phyloP scores from a whole-genome alignment of 176 grass and related monocot species.

The Puya raimondii region DNA sequence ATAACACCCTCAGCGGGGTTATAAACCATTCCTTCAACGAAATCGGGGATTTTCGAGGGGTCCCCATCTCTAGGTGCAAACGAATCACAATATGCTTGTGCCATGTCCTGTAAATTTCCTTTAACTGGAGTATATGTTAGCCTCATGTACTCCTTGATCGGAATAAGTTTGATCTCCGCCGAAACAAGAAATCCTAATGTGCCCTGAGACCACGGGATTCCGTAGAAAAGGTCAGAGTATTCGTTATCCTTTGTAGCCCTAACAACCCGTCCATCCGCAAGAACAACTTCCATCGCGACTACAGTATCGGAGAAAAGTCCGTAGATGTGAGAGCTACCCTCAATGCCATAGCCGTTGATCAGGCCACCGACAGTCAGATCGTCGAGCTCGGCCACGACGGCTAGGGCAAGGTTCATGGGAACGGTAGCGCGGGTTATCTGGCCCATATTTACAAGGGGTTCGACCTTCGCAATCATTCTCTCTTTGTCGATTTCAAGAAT shows the following conservation, averaged over 20 bases:
- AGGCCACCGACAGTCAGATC: constrained; percentile 91
- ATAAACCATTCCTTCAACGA: constrained; percentile 90
- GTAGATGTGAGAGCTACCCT: constrained; percentile 90
- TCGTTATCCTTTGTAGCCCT: constrained; percentile 90
- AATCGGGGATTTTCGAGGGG: constrained; percentile 75
- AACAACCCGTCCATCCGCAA: constrained; percentile 66
- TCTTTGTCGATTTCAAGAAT: constrained; percentile 79
- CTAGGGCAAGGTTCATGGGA: constrained; percentile 71
- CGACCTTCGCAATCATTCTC: constrained; percentile 69
- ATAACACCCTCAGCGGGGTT: constrained; percentile 54
- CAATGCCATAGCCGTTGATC: constrained; percentile 89
- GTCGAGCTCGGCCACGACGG: constrained; percentile 78
- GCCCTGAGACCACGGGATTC: constrained; percentile 86
- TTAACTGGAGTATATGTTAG: constrained; percentile 51
- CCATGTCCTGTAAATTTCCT: constrained; percentile 51
- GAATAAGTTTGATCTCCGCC: constrained; percentile 87
- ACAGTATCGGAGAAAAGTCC: constrained; percentile 91
- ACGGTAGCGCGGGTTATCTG: constrained; percentile 70
- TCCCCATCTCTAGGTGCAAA: constrained; percentile 76
- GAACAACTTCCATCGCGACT: constrained; percentile 67
- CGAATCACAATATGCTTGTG: constrained; percentile 61
- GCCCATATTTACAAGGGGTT: constrained; percentile 94
- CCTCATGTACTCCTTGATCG: constrained; percentile 89
- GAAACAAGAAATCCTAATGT: constrained; percentile 79
- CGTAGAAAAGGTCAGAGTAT: constrained; percentile 87